These are phyloP conservation scores for Ophiostoma novo-ulmi DNA, from an alignment of 2,329 filamentous ascomycete genomes.

Conservation along the genomic window DNA sequence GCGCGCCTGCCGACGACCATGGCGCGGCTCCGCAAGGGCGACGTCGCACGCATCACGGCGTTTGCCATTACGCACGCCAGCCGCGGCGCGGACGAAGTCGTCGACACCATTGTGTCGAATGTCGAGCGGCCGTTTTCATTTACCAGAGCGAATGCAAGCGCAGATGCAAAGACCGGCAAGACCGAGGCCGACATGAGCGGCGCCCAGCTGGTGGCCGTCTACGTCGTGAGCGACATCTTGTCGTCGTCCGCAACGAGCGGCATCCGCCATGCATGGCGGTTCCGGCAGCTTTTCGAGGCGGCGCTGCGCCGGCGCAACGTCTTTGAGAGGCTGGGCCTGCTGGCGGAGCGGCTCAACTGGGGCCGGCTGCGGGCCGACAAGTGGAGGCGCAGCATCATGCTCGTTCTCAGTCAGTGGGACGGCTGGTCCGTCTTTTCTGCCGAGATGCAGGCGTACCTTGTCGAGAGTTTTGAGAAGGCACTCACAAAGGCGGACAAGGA, in stretches of 20 bases:
- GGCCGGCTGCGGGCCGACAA: constrained; percentile 77
- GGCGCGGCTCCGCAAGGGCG: constrained; percentile 70
- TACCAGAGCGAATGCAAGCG: constrained; percentile 60
- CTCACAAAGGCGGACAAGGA: constrained; percentile 42
- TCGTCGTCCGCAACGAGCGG: constrained; percentile 71
- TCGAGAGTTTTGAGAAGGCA: constrained; percentile 65
- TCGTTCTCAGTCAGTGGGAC: constrained; percentile 66
- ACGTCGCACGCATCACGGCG: constrained; percentile 77
- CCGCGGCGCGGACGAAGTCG: constrained; percentile 80
- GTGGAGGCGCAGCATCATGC: constrained; percentile 71
- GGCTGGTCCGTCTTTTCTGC: constrained; percentile 69
- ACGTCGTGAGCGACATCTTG: constrained; percentile 71
- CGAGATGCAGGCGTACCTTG: constrained; percentile 66
- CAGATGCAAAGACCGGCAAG: constrained; percentile 40
- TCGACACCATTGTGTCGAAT: constrained; percentile 81
- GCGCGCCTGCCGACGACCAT: constrained; percentile 72
- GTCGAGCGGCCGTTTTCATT: constrained; percentile 70
- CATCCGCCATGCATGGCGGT: constrained; percentile 81
- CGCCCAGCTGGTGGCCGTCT: constrained; percentile 74
- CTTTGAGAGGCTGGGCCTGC: constrained; percentile 69
- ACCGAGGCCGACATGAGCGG: constrained; percentile 57
- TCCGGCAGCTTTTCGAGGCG: constrained; percentile 71
- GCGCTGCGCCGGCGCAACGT: constrained; percentile 62
- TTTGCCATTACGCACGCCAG: constrained; percentile 88
- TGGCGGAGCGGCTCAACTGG: constrained; percentile 70